A percentile compares a stretch with the other conserved stretches of the same genome.
These are phyloP conservation scores for Exophiala mesophila DNA, from an alignment of 2,329 filamentous ascomycete genomes.

Conservation along the genomic window DNA sequence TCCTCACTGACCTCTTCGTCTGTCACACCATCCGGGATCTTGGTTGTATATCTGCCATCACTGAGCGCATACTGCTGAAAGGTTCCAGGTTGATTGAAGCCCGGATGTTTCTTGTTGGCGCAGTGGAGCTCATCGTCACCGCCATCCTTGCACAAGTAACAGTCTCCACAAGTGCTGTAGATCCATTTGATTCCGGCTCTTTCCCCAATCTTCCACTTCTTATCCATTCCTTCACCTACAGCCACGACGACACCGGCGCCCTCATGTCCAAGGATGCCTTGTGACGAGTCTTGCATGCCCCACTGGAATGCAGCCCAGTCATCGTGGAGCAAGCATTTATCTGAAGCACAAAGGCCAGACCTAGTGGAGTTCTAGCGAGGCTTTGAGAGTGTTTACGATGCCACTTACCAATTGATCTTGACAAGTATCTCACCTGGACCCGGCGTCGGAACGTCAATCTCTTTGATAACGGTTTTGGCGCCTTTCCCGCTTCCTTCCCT, in stretches of 20 bases:
- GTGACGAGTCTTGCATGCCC: constrained; percentile 7
- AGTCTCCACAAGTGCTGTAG: constrained; percentile 76
- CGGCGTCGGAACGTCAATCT: constrained; percentile 42
- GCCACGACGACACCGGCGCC: constrained; percentile 79
- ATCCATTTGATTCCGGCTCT: constrained; percentile 86
- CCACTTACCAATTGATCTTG: constrained; percentile 66
- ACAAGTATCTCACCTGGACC: constrained; percentile 84
- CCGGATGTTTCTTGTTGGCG: constrained; percentile 30
- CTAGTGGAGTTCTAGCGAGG: neutral
- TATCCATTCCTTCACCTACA: constrained; percentile 64
- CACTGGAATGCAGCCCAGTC: constrained; percentile 10
- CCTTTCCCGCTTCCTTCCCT: neutral
- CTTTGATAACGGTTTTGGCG: neutral
- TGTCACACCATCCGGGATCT: constrained; percentile 30
- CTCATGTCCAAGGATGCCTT: constrained; percentile 43
- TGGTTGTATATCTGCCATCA: constrained; percentile 31
- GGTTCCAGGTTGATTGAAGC: constrained; percentile 33
- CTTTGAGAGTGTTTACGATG: neutral
- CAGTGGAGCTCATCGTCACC: constrained; percentile 33
- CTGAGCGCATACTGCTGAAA: constrained; percentile 34
- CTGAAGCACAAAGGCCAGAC: constrained; percentile 80
- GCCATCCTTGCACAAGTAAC: constrained; percentile 63
- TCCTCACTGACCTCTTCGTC: constrained; percentile 27
- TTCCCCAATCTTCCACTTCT: constrained; percentile 73
- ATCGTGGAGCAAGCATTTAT: constrained; percentile 34